These are phyloP conservation scores for Podosphaera leucotricha DNA, from an alignment of 2,329 filamentous ascomycete species.

Conservation along the genomic window DNA sequence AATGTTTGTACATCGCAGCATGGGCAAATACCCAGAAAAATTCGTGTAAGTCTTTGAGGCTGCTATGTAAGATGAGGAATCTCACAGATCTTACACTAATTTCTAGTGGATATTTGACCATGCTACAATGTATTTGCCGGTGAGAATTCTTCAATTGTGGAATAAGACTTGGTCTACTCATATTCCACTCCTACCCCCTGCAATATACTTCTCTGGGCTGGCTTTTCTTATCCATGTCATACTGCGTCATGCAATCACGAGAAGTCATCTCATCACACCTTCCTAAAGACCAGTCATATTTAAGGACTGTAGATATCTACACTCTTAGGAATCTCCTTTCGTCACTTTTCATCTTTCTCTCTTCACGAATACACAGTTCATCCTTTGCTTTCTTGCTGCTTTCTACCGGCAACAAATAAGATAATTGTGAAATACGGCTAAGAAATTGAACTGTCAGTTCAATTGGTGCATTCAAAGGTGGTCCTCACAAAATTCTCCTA, in stretches of 20 bases:
- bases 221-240: slow-evolving; percentile 4
- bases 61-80: too few species aligned
- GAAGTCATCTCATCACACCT: slow-evolving; percentile 5
- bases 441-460: too few species aligned
- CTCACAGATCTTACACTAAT: too few species aligned
- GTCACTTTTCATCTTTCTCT: too few species aligned
- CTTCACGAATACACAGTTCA: too few species aligned
- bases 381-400: slow-evolving; percentile 1
- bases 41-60: too few species aligned
- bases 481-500: background rate
- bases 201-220: background rate
- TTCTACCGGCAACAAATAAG: slow-evolving; percentile 1
- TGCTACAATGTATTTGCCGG: too few species aligned
- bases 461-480: background rate
- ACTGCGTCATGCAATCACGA: slow-evolving; percentile 10
- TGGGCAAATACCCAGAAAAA: too few species aligned
- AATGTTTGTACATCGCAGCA: too few species aligned
- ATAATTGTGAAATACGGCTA: background rate
- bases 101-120: too few species aligned
- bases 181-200: background rate
- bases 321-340: background rate
- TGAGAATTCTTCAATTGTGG: too few species aligned
- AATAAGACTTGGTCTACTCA: too few species aligned
- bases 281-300: background rate
- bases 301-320: background rate